Base-by-base conservation (phyloP, 176 grass and related monocot genomes). In the Oryza longistaminata region DNA sequence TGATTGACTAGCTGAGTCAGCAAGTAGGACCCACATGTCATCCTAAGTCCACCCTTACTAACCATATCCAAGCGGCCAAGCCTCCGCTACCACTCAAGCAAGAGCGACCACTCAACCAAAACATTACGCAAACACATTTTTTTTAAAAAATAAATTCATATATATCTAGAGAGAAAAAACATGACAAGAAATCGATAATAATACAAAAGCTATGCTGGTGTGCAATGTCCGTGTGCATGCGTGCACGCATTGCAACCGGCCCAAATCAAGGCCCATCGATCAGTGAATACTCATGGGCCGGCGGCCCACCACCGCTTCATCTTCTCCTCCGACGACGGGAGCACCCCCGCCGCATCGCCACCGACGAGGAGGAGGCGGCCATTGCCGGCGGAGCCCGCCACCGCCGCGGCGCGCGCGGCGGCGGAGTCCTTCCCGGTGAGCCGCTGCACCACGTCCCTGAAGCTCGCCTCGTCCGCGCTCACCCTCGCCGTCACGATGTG, bases 381-480 rank as follows among this genome's bases (percentile, higher is more conserved):
- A 21, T 19, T 40, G 71, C 2, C 75, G 2, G 9, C 65, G 5
- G 43, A 9, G 43, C 10, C 43, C 9, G 60, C 60, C 68, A 73
- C 61, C 15, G 7, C 62, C 3, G 39, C 69, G 2, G 83, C 75
- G 19, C 87, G 70, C 26, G 82, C 82, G 11, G 88, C 64, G 3
- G 21, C 88, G 22, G 82, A 89, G 77, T 89, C 88, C 65, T 85
- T 89, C 49, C 88, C 88, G 71, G 88, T 89, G 82, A 89, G 82
- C 71, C 64, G 52, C 2, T 81, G 88, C 82, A 89, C 82, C 71
- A 89, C 82, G 65, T 85, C 83, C 83, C 85, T 89, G 52, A 85
- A 85, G 77, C 15, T 81, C 24, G 82, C 77, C 64, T 71, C n/a
- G 77, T 89, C 88, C 11, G 82, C 50, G 82, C 64, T 89, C 65